Evolutionary conservation across 345 rosid species (phyloP), one percentile per base, ranked within the genome.

Genomic region (Salix udensis): DNA sequence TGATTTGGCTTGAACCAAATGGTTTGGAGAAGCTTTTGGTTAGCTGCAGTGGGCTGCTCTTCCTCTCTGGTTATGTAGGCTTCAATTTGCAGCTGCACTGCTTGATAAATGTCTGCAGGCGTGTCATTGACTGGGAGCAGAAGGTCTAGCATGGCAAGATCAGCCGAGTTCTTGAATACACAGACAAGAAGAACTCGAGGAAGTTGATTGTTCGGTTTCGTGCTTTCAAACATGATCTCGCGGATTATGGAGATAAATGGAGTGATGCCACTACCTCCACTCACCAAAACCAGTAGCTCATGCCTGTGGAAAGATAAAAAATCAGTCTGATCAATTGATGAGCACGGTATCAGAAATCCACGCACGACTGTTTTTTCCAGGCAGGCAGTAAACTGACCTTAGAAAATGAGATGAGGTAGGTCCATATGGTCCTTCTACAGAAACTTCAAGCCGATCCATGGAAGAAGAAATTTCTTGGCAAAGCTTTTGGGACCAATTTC

Each of bases 381-480:
- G 2, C 12, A 21, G 28, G 2, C 4, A 11, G 13, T 55, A 73
- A 66, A 58, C 48, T 40, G 36, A 79, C 82, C 82, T 79, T 39
- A 70, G 60, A 31, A 79, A 79, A 69, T 70, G 67, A n/a, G 82
- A 75, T 11, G 82, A 79, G 50, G 66, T 19, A 40, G 82, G 82
- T 24, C 82, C 82, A 28, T 79, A 79, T 34, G 82, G 82, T 36
- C 82, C 82, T 79, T 79, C 82, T 37, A 75, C 82, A 19, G 78
- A 79, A 7, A 79, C 16, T 65, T 79, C 44, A 11, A 75, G 75
- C 13, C 66, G 67, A n/a, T 79, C 78, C 11, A n/a, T 6, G 1
- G 67, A 68, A 48, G 78, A 62, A 12, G 67, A 74, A 37, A 74
- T 23, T 26, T 70, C 21, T 21, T 65, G 66, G 67, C 62, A 69